Percentiles rank a stretch among this genome's conserved stretches.
phyloP scores from a whole-genome alignment of 768 basidiomycete species.

The Kwoniella pini region DNA sequence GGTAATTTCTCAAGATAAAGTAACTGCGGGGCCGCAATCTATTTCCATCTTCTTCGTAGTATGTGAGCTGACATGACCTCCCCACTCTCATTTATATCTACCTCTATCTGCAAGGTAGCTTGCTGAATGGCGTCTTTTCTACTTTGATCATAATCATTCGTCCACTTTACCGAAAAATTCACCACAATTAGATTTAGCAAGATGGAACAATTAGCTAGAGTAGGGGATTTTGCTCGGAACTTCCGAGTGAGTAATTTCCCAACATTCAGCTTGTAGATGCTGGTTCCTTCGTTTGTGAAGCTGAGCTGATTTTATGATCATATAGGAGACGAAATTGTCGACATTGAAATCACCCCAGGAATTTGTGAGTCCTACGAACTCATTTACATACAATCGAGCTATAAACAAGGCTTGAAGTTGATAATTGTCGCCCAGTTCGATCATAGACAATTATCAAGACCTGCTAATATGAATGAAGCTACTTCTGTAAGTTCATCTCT shows the following conservation, averaged over 20 bases:
- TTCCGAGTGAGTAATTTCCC: slow-evolving; percentile 48
- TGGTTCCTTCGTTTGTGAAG: neutral
- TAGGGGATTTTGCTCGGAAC: slow-evolving; percentile 48
- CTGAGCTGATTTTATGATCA: neutral
- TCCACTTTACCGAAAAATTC: neutral
- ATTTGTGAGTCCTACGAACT: slow-evolving; percentile 43
- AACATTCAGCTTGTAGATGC: no score
- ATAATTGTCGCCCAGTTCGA: slow-evolving; percentile 46
- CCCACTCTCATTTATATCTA: no score
- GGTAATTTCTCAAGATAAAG: no score
- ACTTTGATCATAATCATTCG: neutral
- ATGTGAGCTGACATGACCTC: no score
- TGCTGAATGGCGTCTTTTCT: neutral
- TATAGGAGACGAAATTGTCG: slow-evolving; percentile 52
- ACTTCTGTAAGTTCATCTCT: slow-evolving; percentile 40
- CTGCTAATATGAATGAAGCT: slow-evolving; percentile 54
- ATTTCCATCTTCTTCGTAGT: no score
- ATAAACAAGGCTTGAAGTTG: slow-evolving; percentile 3
- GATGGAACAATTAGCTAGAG: slow-evolving; percentile 52
- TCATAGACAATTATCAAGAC: slow-evolving; percentile 51
- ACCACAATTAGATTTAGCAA: slow-evolving; percentile 1
- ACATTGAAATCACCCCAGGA: slow-evolving; percentile 51
- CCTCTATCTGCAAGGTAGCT: no score
- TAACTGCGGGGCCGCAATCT: no score
- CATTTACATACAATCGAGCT: neutral